Conservation (phyloP, 2,329 filamentous ascomycete species). For the Immersiporthe knoxdaviesiana region DNA sequence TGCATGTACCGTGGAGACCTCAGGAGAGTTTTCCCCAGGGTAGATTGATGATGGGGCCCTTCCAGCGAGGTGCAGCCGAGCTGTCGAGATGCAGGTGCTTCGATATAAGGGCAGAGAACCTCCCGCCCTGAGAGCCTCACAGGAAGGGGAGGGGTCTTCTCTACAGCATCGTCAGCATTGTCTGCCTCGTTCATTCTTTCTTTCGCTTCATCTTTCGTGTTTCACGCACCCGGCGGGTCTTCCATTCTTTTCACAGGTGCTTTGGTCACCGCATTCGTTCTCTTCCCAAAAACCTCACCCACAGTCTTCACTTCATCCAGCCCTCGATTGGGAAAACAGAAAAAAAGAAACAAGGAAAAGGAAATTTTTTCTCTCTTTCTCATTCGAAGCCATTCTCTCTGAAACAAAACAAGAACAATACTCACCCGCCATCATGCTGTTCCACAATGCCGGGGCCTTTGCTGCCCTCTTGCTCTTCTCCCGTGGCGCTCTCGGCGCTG, state of each 20-base stretch:
- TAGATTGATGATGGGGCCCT: neutral
- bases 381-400: neutral
- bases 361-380: neutral
- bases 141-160: neutral
- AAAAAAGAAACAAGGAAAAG: neutral
- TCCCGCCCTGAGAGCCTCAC: neutral
- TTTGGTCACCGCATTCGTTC: constrained; percentile 27
- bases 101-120: constrained; percentile 7
- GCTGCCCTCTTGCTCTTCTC: constrained; percentile 27
- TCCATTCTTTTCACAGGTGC: constrained; percentile 29
- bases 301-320: constrained; percentile 3
- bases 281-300: constrained; percentile 13
- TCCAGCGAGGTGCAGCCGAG: neutral
- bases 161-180: constrained; percentile 16
- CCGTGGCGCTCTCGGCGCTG: constrained; percentile 22
- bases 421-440: constrained; percentile 20
- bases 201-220: constrained; percentile 2
- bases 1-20: neutral
- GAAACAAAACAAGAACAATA: neutral
- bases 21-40: neutral
- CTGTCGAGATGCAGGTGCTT: neutral
- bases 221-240: constrained; percentile 22
- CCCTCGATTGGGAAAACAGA: constrained; percentile 6
- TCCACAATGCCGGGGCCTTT: constrained; percentile 22
- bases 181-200: constrained; percentile 21